Conservation (phyloP, 2,329 filamentous ascomycete genomes). For the Zymoseptoria brevis region DNA sequence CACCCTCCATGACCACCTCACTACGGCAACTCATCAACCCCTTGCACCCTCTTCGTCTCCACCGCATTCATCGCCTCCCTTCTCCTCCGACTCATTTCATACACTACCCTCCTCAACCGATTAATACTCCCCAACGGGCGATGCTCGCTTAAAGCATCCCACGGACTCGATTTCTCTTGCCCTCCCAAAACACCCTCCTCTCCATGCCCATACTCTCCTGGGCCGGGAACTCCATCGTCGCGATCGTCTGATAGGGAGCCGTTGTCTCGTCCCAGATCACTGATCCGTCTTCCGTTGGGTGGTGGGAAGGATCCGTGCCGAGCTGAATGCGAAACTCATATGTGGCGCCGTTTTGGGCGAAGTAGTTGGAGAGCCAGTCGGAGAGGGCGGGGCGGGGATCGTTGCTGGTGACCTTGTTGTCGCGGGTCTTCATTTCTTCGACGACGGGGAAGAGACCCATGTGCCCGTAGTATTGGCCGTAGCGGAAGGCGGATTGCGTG, state of each 20-base stretch:
- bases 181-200: constrained; percentile 38
- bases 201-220: constrained; percentile 37
- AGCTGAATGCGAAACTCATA: constrained; percentile 43
- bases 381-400: constrained; percentile 31
- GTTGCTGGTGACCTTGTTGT: constrained; percentile 33
- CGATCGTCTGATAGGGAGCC: constrained; percentile 43
- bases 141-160: constrained; percentile 36
- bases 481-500: constrained; percentile 43
- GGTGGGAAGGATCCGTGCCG: constrained; percentile 40
- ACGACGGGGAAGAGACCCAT: constrained; percentile 37
- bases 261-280: constrained; percentile 40
- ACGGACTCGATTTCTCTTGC: constrained; percentile 37
- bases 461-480: constrained; percentile 43
- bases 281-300: constrained; percentile 40
- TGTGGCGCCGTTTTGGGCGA: constrained; percentile 35
- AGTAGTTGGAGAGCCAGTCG: constrained; percentile 34
- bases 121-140: constrained; percentile 36
- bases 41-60: constrained; percentile 30
- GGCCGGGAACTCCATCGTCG: constrained; percentile 32
- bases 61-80: constrained; percentile 34
- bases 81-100: constrained; percentile 31
- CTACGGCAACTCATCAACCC: constrained; percentile 33
- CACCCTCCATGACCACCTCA: constrained; percentile 6
- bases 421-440: constrained; percentile 24
- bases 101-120: constrained; percentile 33